A percentile compares a stretch with the other conserved stretches of the same genome.
phyloP scores from a whole-genome alignment of 345 rosid genomes.

The Euphorbia peplus region DNA sequence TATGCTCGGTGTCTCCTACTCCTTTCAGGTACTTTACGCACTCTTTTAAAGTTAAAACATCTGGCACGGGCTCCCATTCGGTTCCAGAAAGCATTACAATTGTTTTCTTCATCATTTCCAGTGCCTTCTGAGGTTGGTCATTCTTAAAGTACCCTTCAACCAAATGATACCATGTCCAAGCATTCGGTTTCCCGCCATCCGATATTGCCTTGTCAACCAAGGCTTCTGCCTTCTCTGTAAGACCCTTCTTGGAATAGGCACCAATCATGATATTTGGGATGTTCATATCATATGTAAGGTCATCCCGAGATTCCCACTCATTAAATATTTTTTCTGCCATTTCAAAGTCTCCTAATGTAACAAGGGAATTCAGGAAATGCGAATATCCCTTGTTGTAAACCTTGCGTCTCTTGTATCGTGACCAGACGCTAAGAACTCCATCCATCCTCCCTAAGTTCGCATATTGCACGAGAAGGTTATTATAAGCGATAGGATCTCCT shows the following conservation, averaged over 20 bases:
- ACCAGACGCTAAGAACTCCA: conserved; percentile 30
- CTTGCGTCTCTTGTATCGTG: no score
- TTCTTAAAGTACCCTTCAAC: conserved; percentile 22
- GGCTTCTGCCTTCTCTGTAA: conserved; percentile 30
- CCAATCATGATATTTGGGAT: conserved; percentile 31
- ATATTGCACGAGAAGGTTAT: conserved; percentile 23
- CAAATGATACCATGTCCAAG: conserved; percentile 27
- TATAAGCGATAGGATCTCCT: no score
- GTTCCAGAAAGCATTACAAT: no score
- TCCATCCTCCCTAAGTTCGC: conserved; percentile 36
- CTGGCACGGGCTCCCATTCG: no score
- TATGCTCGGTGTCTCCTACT: no score
- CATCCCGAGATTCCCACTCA: conserved; percentile 39
- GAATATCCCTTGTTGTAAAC: no score
- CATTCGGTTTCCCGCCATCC: conserved; percentile 27
- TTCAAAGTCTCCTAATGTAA: no score
- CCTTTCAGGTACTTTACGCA: no score
- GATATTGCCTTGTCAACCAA: conserved; percentile 12
- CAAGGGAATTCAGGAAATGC: no score
- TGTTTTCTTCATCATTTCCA: conserved; percentile 34
- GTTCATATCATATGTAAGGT: conserved; percentile 6
- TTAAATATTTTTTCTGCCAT: neutral
- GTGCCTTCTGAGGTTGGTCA: conserved; percentile 25
- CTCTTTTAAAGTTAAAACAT: no score
- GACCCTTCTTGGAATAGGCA: conserved; percentile 34